Base-by-base conservation (phyloP, 306 rosid genomes). In the Begonia peltatifolia region DNA sequence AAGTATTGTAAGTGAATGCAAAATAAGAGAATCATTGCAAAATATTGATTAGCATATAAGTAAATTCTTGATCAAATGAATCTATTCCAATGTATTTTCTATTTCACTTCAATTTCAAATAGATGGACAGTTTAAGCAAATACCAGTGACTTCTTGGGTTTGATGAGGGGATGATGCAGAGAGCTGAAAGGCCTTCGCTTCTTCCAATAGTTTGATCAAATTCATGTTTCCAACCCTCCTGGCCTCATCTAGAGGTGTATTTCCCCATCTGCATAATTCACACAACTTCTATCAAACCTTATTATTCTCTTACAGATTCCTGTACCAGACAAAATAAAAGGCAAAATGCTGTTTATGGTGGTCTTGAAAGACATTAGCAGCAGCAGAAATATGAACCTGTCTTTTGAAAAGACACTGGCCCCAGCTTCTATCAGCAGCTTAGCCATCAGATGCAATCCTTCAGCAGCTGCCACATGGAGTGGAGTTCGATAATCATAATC, bases 401-500 rank as follows among this genome's bases (percentile, higher is more conserved):
- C 99, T 75, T 73, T 83, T 30, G 71, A 63, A 63, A 90, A 80
- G 62, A 90, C 88, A 56, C 71, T 86, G n/a, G 94, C 95, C 54
- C 93, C 95, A 0, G 84, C 75, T 66, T 83, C 93, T 57, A 86
- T 42, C 41, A 90, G 78, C 79, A 86, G 58, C 72, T 79, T 81
- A 58, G 92, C 95, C 93, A 90, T 90, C 71, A 80, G 61, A 66
- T 62, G 58, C 46, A 80, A 75, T 41, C 99, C 99, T 64, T 79
- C 92, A 8, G 95, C 76, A 23, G 92, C 82, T 52, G 95, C 92
- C 44, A 86, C 59, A 55, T 90, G 99, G 9, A 90, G 84, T n/a
- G 95, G 88, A 41, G 86, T 86, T 65, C 99, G 92, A 54, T 63
- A 71, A 70, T 86, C 99, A 53, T 81, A 90, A 61, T 86, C 99